Evolutionary conservation across 148 eudicot genomes (phyloP).

Genomic region (Beta vulgaris): DNA sequence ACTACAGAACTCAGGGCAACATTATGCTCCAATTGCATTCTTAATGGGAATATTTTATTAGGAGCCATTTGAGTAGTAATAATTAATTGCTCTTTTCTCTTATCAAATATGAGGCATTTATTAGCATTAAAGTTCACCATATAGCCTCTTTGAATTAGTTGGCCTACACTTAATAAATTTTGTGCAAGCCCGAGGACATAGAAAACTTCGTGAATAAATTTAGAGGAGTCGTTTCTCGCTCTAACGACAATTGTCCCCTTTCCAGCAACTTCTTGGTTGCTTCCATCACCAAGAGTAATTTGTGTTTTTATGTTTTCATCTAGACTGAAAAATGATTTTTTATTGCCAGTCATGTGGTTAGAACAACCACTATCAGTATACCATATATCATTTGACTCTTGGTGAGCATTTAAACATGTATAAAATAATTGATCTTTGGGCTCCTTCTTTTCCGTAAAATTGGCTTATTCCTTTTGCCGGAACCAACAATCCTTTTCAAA

Average conservation of each 20-base stretch:
- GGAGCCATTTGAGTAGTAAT: neutral
- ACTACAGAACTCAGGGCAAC: neutral
- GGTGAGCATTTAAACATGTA: too few relatives aligned
- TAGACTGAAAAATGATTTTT: too few relatives aligned
- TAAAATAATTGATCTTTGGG: too few relatives aligned
- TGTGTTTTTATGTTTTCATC: too few relatives aligned
- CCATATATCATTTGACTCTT: too few relatives aligned
- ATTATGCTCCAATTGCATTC: neutral
- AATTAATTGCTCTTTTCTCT: neutral
- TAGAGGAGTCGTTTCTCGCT: neutral
- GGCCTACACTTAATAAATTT: constrained; percentile 7
- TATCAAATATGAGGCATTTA: neutral
- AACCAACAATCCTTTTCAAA: too few relatives aligned
- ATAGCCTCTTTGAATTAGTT: neutral
- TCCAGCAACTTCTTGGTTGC: neutral
- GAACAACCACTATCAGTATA: too few relatives aligned
- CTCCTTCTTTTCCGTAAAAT: too few relatives aligned
- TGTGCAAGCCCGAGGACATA: neutral
- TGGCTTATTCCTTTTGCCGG: too few relatives aligned
- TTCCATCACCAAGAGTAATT: too few relatives aligned
- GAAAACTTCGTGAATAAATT: neutral
- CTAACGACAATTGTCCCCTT: neutral
- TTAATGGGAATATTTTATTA: neutral
- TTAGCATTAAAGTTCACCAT: neutral
- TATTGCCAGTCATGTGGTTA: too few relatives aligned